Evolutionary conservation across 495 filamentous ascomycete genomes (phyloP), one percentile per base, ranked within the genome.

Genomic region (Hypoxylon rickii): DNA sequence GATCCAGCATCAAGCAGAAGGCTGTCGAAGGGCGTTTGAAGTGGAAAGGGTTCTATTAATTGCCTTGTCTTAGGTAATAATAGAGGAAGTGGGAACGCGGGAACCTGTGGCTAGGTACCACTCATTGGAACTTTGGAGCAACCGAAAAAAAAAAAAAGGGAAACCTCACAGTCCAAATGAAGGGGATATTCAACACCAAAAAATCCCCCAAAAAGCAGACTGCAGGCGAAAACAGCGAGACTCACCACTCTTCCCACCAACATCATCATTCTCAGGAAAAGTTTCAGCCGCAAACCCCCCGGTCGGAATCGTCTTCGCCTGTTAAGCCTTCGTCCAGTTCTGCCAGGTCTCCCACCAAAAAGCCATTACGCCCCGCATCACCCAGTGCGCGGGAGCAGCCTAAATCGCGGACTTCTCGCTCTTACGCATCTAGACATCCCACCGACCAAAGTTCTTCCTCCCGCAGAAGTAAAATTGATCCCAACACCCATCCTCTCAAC

Each of bases 401-500:
- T 21, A 66, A 71, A 64, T 66, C 68, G 38, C 72, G 69, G 45
- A 59, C 58, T 20, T 72, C 74, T 54, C 72, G 73, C 61, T 62
- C 66, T 51, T 75, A 69, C 44, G 61, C 66, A 57, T n/a, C n/a
- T n/a, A 68, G 71, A 34, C 68, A 76, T 44, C 55, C 74, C 11
- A 68, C 66, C 55, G 74, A 76, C 22, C 61, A 70, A 4, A 56
- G 55, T 22, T 64, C 68, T 24, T 71, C 68, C 24, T 65, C 65
- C 21, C 69, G 76, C 43, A 61, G 70, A 22, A 73, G 77, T 68
- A 81, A 83, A 50, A 76, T 80, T 72, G 87, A 89, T 66, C 79
- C 79, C 42, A 83, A 90, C 56, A 81, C 79, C 6, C 92, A 96
- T 70, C 92, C 92, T 29, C 79, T 96, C 42, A 96, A 96, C 66